phyloP scores from a whole-genome alignment of 1,284 basidiomycete species.

The Tylopilus microsporus region DNA sequence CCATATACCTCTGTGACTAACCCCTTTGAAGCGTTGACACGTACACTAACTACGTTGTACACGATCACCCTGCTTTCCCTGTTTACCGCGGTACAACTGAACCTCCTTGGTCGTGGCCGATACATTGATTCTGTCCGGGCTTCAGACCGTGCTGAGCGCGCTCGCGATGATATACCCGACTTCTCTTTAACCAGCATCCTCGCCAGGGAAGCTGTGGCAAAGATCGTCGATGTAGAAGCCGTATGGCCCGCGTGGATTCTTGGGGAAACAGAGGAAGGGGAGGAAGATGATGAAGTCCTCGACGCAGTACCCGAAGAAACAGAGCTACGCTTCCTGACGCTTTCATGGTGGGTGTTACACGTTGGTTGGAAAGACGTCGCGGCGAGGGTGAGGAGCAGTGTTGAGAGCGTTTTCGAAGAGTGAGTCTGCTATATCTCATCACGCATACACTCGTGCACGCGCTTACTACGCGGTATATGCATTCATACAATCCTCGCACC shows the following conservation, averaged over 20 bases:
- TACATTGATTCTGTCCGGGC: slow-evolving; percentile 72
- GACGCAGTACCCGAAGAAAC: slow-evolving; percentile 50
- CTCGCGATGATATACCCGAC: slow-evolving; percentile 38
- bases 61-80: slow-evolving; percentile 76
- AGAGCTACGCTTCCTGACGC: slow-evolving; percentile 75
- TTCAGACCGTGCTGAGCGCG: slow-evolving; percentile 57
- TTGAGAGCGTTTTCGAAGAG: slow-evolving; percentile 78
- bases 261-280: slow-evolving; percentile 12
- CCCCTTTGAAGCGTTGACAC: slow-evolving; percentile 61
- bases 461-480: not conserved
- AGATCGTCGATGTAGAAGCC: slow-evolving; percentile 23
- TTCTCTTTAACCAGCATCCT: slow-evolving; percentile 26
- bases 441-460: not conserved
- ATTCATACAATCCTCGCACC: not conserved
- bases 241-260: slow-evolving; percentile 26
- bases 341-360: slow-evolving; percentile 89
- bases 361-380: slow-evolving; percentile 83
- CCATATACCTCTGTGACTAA: slow-evolving; percentile 3
- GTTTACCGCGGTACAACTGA: slow-evolving; percentile 79
- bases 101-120: slow-evolving; percentile 74
- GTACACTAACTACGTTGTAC: slow-evolving; percentile 82
- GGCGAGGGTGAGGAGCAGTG: slow-evolving; percentile 64
- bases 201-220: slow-evolving; percentile 24
- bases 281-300: slow-evolving; percentile 19
- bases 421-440: slow-evolving; percentile 35